Base-by-base conservation (phyloP, 2,329 filamentous ascomycete species). In the Microdochium bolleyi region DNA sequence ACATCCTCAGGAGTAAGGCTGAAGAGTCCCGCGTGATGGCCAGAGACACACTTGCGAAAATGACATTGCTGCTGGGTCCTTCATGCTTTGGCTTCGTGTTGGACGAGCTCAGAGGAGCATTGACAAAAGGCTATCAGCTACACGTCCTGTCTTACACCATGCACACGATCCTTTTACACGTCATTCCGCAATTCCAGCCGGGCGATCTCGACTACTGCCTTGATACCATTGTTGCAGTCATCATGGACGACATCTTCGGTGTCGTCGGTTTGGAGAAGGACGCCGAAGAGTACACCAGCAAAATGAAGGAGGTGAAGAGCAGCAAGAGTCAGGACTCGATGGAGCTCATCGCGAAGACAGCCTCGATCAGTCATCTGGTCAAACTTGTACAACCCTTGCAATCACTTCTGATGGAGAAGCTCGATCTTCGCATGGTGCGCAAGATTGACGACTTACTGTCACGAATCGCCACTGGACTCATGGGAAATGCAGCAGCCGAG, bases 291-390 rank as follows among this genome's bases (percentile, higher is more conserved):
- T 99, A 99, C 67, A 86, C 87, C 53, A 96, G 85, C 66, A 88
- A 92, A 69, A 96, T 95, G 86, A 96, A 95, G 69, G 94, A 99
- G 71, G 87, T 99, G 53, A 97, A 96, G 74, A 94, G 89, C 69
- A 96, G 89, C 75, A 99, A 97, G 75, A 96, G 92, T 65, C 95
- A 92, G 63, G 95, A 99, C 65, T 95, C 94, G 0, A 95, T 97
- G 85, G 92, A 97, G 67, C 76, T 97, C 16, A 78, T 97, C 58
- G 88, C 94, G 24, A 89, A 86, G 63, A 91, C 85, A 49, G 85
- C 89, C 1, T 92, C 91, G 1, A 76, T 96, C 24, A 75, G 72
- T 51, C 83, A 85, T 53, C 78, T 97, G 5, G 83, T 86, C 49
- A 82, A 86, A 50, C 80, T 99, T 3, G 78, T 96, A 50, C 78